Percentiles rank a stretch among this genome's conserved stretches.
phyloP scores from a whole-genome alignment of 163 green algal species.

The Scenedesmus sp. region DNA sequence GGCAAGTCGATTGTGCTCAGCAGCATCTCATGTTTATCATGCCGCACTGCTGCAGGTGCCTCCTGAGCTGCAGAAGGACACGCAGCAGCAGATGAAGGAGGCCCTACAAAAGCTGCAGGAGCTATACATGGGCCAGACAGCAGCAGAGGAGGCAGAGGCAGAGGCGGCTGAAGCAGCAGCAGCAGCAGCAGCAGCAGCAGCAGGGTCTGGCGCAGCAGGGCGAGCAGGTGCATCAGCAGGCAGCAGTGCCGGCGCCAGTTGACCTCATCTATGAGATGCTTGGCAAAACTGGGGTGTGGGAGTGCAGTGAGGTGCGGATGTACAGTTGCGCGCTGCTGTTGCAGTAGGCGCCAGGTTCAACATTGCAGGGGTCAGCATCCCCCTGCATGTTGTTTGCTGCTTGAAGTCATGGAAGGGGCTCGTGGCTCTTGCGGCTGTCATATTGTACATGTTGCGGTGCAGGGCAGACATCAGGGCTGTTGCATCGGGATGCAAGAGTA shows the following conservation, averaged over 20 bases:
- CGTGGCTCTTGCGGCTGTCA: too few species aligned
- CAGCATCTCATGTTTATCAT: background rate
- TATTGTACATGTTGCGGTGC: too few species aligned
- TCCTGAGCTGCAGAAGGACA: constrained; percentile 22
- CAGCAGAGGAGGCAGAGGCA: constrained; percentile 1
- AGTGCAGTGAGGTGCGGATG: background rate
- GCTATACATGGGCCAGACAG: constrained; percentile 18
- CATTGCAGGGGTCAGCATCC: too few species aligned
- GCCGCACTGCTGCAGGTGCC: background rate
- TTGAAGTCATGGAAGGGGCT: too few species aligned
- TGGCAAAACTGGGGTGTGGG: background rate
- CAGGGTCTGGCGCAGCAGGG: background rate
- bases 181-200: background rate
- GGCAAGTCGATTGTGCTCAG: background rate
- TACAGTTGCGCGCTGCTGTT: too few species aligned
- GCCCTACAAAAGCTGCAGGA: constrained; percentile 45
- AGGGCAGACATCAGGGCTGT: too few species aligned
- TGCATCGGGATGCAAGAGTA: too few species aligned
- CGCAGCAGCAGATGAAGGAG: constrained; percentile 46
- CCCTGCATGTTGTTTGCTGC: too few species aligned
- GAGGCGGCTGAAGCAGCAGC: constrained; percentile 36
- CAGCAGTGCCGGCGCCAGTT: background rate
- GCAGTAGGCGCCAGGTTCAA: too few species aligned
- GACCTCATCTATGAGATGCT: background rate
- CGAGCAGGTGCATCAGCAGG: background rate